Percentiles rank a stretch among this genome's conserved stretches.
phyloP scores from a whole-genome alignment of 2,329 filamentous ascomycete genomes.

The Colletotrichum sp. region DNA sequence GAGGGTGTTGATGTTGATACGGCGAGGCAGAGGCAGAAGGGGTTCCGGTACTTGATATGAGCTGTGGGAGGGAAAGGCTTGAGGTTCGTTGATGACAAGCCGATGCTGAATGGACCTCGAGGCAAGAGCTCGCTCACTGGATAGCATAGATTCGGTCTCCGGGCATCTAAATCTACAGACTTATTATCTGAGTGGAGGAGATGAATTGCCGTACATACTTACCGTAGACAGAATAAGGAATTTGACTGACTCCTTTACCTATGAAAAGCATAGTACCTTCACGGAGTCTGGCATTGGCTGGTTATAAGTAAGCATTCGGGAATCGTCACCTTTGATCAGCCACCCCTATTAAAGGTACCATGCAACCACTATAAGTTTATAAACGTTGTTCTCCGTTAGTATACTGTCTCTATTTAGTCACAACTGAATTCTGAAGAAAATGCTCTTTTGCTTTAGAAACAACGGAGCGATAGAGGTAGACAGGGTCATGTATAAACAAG shows the following conservation, averaged over 20 bases:
- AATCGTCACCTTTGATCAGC: neutral
- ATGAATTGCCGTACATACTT: neutral
- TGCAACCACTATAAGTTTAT: neutral
- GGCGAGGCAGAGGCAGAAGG: neutral
- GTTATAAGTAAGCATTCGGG: neutral
- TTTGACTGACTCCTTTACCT: neutral
- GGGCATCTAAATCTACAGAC: no score
- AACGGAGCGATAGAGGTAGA: neutral
- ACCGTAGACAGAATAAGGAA: neutral
- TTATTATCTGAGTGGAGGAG: neutral
- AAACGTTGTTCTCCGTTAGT: neutral
- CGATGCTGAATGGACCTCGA: neutral
- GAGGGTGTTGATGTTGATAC: neutral
- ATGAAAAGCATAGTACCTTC: neutral
- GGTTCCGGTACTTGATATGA: neutral
- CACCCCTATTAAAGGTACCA: neutral
- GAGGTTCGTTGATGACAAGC: neutral
- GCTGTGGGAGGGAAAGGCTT: neutral
- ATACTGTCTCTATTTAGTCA: neutral
- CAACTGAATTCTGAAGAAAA: neutral
- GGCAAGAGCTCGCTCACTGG: neutral
- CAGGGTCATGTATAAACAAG: neutral
- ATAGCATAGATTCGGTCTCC: neutral
- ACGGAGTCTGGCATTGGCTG: neutral
- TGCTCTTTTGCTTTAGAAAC: neutral